Percentiles rank a stretch among this genome's conserved stretches.
These are phyloP conservation scores for Annulohypoxylon maeteangense DNA, from an alignment of 495 filamentous ascomycete genomes.

Conservation along the genomic window DNA sequence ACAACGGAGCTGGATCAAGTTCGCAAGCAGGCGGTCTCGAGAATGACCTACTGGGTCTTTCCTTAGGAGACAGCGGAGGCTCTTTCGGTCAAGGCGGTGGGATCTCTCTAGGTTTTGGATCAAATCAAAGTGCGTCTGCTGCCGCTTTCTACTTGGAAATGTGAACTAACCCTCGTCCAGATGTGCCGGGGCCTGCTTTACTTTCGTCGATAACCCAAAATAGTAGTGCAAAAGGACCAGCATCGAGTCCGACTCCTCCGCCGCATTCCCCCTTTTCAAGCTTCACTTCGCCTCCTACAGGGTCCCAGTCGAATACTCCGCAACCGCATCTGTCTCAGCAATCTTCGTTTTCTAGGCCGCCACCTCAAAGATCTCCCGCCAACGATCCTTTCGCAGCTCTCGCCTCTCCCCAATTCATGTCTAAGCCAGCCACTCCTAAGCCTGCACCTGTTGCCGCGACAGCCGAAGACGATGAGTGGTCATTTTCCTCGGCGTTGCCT, in stretches of 20 bases:
- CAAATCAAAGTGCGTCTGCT: conserved; percentile 65
- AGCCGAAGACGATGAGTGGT: conserved; percentile 89
- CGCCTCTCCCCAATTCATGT: conserved; percentile 64
- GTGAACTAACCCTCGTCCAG: conserved; percentile 48
- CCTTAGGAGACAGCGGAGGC: conserved; percentile 55
- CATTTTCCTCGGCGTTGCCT: conserved; percentile 88
- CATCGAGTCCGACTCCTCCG: conserved; percentile 53
- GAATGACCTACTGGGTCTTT: conserved; percentile 65
- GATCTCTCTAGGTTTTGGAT: conserved; percentile 85
- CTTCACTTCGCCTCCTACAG: conserved; percentile 55
- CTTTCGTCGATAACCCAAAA: conserved; percentile 71
- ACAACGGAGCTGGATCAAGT: conserved; percentile 49
- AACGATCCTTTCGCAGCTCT: conserved; percentile 79
- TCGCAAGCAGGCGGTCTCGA: conserved; percentile 56
- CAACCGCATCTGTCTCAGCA: conserved; percentile 57
- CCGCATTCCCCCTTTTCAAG: conserved; percentile 72
- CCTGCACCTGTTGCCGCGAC: conserved; percentile 52
- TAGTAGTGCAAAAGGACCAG: conserved; percentile 60
- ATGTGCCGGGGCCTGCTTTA: conserved; percentile 70
- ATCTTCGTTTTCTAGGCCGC: conserved; percentile 56
- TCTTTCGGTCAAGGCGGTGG: conserved; percentile 77
- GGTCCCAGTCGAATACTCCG: conserved; percentile 59
- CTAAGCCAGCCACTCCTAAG: conserved; percentile 53
- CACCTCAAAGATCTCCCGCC: conserved; percentile 48
- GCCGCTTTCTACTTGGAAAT: background rate